Base-by-base conservation (phyloP, 768 basidiomycete genomes). In the Psilocybe azurescens region DNA sequence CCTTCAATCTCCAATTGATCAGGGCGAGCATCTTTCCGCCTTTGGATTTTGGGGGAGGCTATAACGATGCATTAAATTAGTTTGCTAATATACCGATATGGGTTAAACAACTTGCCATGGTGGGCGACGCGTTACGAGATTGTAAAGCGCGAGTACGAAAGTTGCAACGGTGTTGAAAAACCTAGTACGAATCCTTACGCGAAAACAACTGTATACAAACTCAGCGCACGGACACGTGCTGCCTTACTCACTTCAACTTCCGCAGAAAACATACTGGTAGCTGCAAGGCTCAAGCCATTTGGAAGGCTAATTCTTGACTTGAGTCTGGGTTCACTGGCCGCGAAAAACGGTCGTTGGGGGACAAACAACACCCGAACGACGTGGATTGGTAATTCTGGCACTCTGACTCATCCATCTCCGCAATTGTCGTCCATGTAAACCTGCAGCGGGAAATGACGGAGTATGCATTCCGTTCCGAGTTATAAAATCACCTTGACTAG, bases 1-100 rank as follows among this genome's bases (percentile, higher is more conserved):
- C 89, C 79, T 93, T 96, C 67, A 99, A 86, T 77, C 97, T 85
- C 93, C 97, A 98, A 80, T 99, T 95, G 83, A 99, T 88, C 80
- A 99, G 90, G 75, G 89, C 79, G 75, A 97, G 89, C 95, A 99
- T 97, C 84, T 96, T 95, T 75, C 96, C 95, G 74, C 95, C 95
- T 82, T 97, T 96, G 49, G 95, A 94, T 82, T 97, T 97, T 63
- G 95, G 95, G 66, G 95, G 93, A 82, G 93, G 90, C 93, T 94
- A 72, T 54, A n/a, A 53, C 29, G 65, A 67, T 69, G 38, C 67
- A 65, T 47, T 39, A 24, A 24, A 60, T 60, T 55, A 58, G 9
- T 32, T 46, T 51, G 30, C 33, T 14, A 52, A 60, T 56, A 38
- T 7, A 48, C 36, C 16, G 24, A 55, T 53, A 41, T 20, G 36